Evolutionary conservation across 352 stramenopile species (phyloP), one percentile per base, ranked within the genome.

Genomic region (Phytophthora podocarpi): DNA sequence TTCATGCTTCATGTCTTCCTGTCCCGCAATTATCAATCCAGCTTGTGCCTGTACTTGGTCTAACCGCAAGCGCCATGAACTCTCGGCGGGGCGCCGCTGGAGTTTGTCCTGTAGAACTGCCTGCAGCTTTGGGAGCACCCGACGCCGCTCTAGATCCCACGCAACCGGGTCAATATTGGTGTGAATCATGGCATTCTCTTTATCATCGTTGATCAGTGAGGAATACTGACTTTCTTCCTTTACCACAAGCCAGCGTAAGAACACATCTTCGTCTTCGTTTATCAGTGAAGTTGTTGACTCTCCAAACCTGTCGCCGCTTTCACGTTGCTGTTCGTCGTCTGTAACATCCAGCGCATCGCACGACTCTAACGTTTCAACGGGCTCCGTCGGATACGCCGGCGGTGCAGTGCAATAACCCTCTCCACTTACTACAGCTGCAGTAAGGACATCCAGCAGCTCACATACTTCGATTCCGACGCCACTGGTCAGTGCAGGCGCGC

Each of bases 381-480:
- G 45, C 12, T 93, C 78, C 8, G 34, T 63, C 7, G 72, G 58
- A 49, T 91, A 88, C 24, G 32, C 37, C 9, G 71, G 55, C 3
- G 35, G 42, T 13, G 43, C 39, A 41, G 45, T 68, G 47, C 45
- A 64, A 16, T 51, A 65, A 6, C 23, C 30, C 24, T 53, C 62
- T 4, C 35, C 31, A 40, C 54, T 58, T 12, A 91, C 30, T 11
- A 69, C 81, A 46, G 68, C 63, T 26, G 72, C 52, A 55, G 75
- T 78, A 15, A 91, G 46, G 7, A 59, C 59, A 36, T 84, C 68
- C 3, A 94, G 55, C 15, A 92, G 58, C 0, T 79, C 35, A 47
- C 80, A 88, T 1, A 87, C 80, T n/a, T 82, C 70, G 15, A 80
- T 46, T 10, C 82, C 77, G 27, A 58, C 53, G 0, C 81, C 82